These are phyloP conservation scores for Aspergillus persii DNA, from an alignment of 2,329 filamentous ascomycete genomes.

Conservation along the genomic window DNA sequence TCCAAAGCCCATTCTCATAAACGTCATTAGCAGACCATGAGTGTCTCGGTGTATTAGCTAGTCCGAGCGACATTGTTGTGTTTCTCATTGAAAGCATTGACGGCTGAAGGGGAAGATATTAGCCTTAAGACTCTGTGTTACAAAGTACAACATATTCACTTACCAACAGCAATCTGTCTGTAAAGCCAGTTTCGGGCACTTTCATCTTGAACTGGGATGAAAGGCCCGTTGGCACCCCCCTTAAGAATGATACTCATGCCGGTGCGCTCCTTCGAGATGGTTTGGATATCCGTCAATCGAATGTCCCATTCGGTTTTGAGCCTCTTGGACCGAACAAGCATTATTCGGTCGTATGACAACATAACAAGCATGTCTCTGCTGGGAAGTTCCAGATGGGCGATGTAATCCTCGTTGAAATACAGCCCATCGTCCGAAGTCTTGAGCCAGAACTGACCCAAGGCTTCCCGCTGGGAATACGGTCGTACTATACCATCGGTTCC, in stretches of 20 bases:
- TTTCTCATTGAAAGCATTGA: slow-evolving; percentile 66
- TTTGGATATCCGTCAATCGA: slow-evolving; percentile 91
- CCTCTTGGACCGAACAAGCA: slow-evolving; percentile 83
- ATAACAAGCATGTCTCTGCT: slow-evolving; percentile 86
- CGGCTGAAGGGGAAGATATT: slow-evolving; percentile 41
- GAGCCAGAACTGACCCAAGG: slow-evolving; percentile 95
- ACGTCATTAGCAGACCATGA: background rate
- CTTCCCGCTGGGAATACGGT: slow-evolving; percentile 91
- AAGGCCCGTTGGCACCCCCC: slow-evolving; percentile 89
- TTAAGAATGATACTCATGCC: slow-evolving; percentile 86
- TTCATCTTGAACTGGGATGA: slow-evolving; percentile 90
- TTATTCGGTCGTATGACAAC: slow-evolving; percentile 81
- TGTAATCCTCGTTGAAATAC: slow-evolving; percentile 97
- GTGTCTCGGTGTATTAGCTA: background rate
- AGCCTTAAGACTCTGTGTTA: slow-evolving; percentile 1
- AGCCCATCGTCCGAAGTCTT: slow-evolving; percentile 97
- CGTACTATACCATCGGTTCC: slow-evolving; percentile 89
- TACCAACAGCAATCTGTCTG: slow-evolving; percentile 60
- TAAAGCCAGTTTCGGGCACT: slow-evolving; percentile 67
- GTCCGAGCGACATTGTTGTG: slow-evolving; percentile 46
- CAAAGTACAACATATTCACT: slow-evolving; percentile 19
- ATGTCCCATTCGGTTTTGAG: slow-evolving; percentile 94
- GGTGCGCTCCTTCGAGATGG: slow-evolving; percentile 93
- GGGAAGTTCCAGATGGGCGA: slow-evolving; percentile 90
- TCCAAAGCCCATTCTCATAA: background rate